Evolutionary conservation across 352 stramenopile species (phyloP).

Genomic region (Phytophthora europaea): DNA sequence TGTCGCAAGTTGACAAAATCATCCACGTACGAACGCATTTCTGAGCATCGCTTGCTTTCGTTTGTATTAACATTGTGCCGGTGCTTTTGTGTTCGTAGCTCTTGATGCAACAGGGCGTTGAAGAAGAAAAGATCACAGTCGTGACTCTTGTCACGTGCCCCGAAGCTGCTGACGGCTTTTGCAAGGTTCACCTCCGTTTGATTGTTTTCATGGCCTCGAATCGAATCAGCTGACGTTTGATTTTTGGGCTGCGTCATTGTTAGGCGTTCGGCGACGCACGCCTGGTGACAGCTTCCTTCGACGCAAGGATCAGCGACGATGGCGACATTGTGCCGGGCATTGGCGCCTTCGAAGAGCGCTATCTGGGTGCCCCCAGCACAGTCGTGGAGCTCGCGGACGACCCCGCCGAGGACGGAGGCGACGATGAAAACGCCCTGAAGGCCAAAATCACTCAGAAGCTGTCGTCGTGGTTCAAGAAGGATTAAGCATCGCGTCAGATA

Average conservation of each 20-base stretch:
- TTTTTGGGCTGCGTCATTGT: background rate
- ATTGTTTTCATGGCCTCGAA: background rate
- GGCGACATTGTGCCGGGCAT: slow-evolving; percentile 80
- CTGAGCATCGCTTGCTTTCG: background rate
- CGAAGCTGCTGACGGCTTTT: slow-evolving; percentile 83
- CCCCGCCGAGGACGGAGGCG: slow-evolving; percentile 15
- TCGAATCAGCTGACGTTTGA: background rate
- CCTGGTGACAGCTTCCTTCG: slow-evolving; percentile 84
- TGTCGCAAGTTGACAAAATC: slow-evolving; percentile 77
- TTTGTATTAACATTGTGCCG: background rate
- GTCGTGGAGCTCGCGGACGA: slow-evolving; percentile 53
- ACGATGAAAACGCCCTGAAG: slow-evolving; percentile 51
- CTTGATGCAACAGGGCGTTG: slow-evolving; percentile 74
- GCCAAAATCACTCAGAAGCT: slow-evolving; percentile 55
- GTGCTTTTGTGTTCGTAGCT: slow-evolving; percentile 44
- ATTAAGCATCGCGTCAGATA: slow-evolving; percentile 16
- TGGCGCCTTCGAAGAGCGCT: slow-evolving; percentile 81
- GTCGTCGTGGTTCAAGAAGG: slow-evolving; percentile 47
- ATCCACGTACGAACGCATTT: slow-evolving; percentile 64
- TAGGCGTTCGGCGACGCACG: slow-evolving; percentile 77
- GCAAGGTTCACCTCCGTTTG: slow-evolving; percentile 53
- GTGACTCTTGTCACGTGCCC: slow-evolving; percentile 85
- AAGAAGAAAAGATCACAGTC: slow-evolving; percentile 83
- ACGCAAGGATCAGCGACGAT: slow-evolving; percentile 62
- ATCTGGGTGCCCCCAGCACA: slow-evolving; percentile 49